A percentile compares a stretch with the other conserved stretches of the same genome.
These are phyloP conservation scores for Phytomonas sp. DNA, from an alignment of 208 protist species.

Conservation along the genomic window DNA sequence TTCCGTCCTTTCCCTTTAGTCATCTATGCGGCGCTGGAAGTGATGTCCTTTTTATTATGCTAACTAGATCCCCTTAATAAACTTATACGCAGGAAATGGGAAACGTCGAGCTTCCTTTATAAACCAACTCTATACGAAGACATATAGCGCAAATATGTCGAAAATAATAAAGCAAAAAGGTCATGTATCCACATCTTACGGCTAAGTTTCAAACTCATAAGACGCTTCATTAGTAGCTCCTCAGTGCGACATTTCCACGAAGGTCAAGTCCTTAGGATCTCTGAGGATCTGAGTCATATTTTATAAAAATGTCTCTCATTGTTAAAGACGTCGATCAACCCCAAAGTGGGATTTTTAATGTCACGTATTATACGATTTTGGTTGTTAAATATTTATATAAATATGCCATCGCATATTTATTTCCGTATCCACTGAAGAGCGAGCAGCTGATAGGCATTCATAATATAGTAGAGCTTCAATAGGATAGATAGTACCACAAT, in stretches of 20 bases:
- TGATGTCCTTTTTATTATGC: not conserved
- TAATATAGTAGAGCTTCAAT: not conserved
- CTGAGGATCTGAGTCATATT: not conserved
- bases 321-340: not conserved
- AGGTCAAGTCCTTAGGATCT: not conserved
- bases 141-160: not conserved
- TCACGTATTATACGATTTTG: conserved; percentile 2
- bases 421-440: not conserved
- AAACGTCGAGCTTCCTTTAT: not conserved
- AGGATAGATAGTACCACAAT: not conserved
- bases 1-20: conserved; percentile 84
- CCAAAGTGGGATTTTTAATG: not conserved
- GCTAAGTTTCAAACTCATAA: not conserved
- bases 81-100: not conserved
- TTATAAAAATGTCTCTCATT: conserved; percentile 7
- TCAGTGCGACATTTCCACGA: not conserved
- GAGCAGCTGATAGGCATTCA: not conserved
- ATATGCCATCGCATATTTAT: not conserved
- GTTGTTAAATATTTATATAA: not conserved
- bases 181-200: not conserved
- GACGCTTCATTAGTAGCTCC: not conserved
- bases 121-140: not conserved
- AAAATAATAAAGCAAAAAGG: not conserved
- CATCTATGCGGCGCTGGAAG: conserved; percentile 23
- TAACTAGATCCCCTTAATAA: not conserved